Evolutionary conservation across 306 rosid species (phyloP).

Genomic region (Elaeagnus macrophylla): DNA sequence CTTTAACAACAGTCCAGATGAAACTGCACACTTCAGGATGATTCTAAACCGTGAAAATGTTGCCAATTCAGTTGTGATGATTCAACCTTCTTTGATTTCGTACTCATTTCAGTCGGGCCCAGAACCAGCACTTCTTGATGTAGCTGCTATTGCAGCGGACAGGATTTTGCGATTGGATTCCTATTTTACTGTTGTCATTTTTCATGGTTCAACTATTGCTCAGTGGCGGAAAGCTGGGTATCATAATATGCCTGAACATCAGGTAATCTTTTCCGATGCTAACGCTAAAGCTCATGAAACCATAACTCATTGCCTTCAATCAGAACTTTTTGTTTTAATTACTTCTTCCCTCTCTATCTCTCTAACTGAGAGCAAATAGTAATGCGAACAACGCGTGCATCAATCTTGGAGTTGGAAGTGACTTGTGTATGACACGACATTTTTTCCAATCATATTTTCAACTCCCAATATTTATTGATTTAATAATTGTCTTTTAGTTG

Average conservation of each 20-base stretch:
- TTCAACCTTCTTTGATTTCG: slow-evolving; percentile 91
- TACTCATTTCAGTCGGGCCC: slow-evolving; percentile 88
- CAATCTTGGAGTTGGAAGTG: too few relatives aligned
- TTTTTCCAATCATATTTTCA: background rate
- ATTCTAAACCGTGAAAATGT: slow-evolving; percentile 89
- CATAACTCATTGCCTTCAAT: background rate
- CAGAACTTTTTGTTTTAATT: too few relatives aligned
- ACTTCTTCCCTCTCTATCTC: too few relatives aligned
- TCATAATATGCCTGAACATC: slow-evolving; percentile 80
- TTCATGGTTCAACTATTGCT: slow-evolving; percentile 96
- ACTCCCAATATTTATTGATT: background rate
- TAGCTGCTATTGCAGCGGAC: slow-evolving; percentile 89
- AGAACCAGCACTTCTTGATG: slow-evolving; percentile 93
- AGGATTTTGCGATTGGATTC: slow-evolving; percentile 82
- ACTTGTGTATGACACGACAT: background rate
- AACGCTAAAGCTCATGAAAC: background rate
- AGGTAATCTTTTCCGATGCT: slow-evolving; percentile 38
- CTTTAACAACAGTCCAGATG: slow-evolving; percentile 97
- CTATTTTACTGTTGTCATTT: slow-evolving; percentile 78
- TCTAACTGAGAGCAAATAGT: too few relatives aligned
- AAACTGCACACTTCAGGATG: slow-evolving; percentile 96
- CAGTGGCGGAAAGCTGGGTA: slow-evolving; percentile 98
- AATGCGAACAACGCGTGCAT: too few relatives aligned
- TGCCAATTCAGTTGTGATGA: slow-evolving; percentile 90
- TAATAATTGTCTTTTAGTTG: background rate